phyloP scores from a whole-genome alignment of 2,329 filamentous ascomycete genomes.

The Nemania bipapillata region DNA sequence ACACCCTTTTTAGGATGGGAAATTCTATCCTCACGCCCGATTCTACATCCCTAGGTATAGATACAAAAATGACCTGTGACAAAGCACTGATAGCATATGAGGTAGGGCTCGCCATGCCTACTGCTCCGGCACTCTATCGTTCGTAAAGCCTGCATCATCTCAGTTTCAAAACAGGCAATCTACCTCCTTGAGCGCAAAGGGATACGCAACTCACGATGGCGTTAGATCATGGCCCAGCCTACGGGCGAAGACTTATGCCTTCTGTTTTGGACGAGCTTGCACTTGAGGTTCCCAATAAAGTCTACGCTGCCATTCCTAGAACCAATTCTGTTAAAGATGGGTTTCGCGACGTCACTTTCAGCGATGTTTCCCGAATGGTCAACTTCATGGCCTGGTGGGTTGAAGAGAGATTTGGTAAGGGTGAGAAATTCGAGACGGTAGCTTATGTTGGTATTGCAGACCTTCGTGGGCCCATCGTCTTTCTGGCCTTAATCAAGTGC shows the following conservation, averaged over 20 bases:
- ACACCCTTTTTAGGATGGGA: no score
- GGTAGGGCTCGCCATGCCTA: no score
- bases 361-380: constrained; percentile 42
- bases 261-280: constrained; percentile 38
- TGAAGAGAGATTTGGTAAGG: constrained; percentile 42
- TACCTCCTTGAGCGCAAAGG: no score
- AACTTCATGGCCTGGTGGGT: constrained; percentile 49
- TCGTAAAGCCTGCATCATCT: no score
- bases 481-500: constrained; percentile 53
- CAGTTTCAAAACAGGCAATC: no score
- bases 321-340: constrained; percentile 37
- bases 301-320: constrained; percentile 43
- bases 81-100: no score
- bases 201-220: no score
- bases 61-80: no score
- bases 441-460: constrained; percentile 48
- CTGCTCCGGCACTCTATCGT: no score
- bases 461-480: constrained; percentile 49
- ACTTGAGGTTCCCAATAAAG: constrained; percentile 21
- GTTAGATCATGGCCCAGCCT: no score
- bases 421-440: constrained; percentile 46
- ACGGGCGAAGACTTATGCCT: constrained; percentile 40
- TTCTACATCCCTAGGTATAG: no score
- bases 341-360: constrained; percentile 41
- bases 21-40: no score